Evolutionary conservation across 129 eudicot species (phyloP), one percentile per base, ranked within the genome.

Genomic region (Heracleum sosnowskyi): DNA sequence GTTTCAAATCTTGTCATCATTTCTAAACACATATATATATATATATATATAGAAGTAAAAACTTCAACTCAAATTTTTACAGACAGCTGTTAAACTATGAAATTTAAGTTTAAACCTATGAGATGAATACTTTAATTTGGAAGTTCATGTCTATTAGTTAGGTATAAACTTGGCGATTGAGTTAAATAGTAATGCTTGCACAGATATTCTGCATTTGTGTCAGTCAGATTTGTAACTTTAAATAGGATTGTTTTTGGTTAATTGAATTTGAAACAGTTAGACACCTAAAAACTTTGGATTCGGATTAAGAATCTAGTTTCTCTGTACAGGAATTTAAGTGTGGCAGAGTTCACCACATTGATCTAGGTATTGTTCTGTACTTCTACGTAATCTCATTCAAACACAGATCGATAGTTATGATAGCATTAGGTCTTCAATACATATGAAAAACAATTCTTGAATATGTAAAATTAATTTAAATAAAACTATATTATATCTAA

Each of bases 161-260:
- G 68, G 34, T 62, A 10, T 62, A 66, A 34, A 35, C 2, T 69
- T 33, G 42, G 2, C 20, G 42, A 41, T 20, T 16, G n/a, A 36
- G 24, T 69, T 7, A 35, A 36, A 6, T 69, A 10, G 2, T 18
- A 69, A 13, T 2, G 42, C 42, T 68, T 68, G 40, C 73, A 68
- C 24, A 11, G 75, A 37, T 70, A 70, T 36, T 69, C 29, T 70
- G 46, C 75, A 70, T 20, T 18, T 70, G 74, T 69, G 75, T 36
- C 75, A 18, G 47, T 70, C 75, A 37, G 75, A 70, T 36, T 37
- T 70, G 16, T 31, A 69, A 34, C 13, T 31, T 22, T 69, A 69
- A 69, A 57, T 57, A 55, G 16, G 66, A 55, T 26, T 7, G 13
- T 3, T n/a, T 57, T 70, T 70, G 46, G 9, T 3, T 42, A 3